These are phyloP conservation scores for Prototheca wickerhamii DNA, from an alignment of 163 green algal genomes.

Conservation along the genomic window DNA sequence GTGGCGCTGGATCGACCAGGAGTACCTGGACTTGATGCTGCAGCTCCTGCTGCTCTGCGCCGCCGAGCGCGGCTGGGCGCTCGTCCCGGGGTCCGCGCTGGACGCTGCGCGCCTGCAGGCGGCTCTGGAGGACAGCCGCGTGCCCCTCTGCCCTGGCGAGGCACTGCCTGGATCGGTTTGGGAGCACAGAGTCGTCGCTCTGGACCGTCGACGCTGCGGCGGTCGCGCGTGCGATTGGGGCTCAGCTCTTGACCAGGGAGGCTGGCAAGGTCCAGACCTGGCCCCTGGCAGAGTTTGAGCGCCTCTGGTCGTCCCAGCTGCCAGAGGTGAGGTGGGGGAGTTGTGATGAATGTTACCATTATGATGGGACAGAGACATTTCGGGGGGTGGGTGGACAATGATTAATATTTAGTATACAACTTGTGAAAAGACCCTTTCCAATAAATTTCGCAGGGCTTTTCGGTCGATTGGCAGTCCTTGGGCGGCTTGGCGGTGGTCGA, in stretches of 20 bases:
- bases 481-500: neutral
- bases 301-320: too few relatives aligned
- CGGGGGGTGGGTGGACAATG: too few relatives aligned
- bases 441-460: neutral
- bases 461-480: neutral
- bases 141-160: neutral
- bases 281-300: neutral
- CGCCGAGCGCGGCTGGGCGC: slow-evolving; percentile 27
- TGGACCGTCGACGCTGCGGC: neutral
- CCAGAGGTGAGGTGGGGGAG: neutral
- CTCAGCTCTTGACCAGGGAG: neutral
- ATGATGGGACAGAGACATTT: too few relatives aligned
- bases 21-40: slow-evolving; percentile 31
- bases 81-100: neutral
- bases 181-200: neutral
- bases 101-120: neutral
- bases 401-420: too few relatives aligned
- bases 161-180: neutral
- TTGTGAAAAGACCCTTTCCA: too few relatives aligned
- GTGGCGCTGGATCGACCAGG: slow-evolving; percentile 19
- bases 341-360: too few relatives aligned
- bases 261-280: neutral
- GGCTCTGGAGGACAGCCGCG: neutral
- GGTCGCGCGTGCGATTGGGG: neutral
- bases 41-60: slow-evolving; percentile 38